Percentiles rank a stretch among this genome's conserved stretches.
phyloP scores from a whole-genome alignment of 306 rosid genomes.

The Cucurbita argyrosperma region DNA sequence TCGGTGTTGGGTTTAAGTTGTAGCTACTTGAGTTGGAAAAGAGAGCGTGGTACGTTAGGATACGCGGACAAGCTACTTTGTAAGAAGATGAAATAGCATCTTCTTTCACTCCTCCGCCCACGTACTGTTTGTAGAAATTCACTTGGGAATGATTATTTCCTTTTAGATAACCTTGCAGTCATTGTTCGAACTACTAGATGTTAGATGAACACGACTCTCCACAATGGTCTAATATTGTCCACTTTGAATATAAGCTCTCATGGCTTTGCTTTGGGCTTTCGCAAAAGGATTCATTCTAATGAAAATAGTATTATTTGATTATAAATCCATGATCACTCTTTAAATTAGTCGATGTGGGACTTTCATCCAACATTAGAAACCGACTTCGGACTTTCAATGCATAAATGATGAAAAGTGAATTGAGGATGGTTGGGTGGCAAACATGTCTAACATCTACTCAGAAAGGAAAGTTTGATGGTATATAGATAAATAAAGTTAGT shows the following conservation, averaged over 20 bases:
- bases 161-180: background rate
- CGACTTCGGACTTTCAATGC: background rate
- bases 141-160: background rate
- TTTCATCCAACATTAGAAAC: too few relatives aligned
- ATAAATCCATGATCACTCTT: too few relatives aligned
- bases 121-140: background rate
- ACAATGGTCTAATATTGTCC: too few relatives aligned
- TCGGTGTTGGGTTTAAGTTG: slow-evolving; percentile 7
- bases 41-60: background rate
- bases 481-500: too few relatives aligned
- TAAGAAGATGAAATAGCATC: too few relatives aligned
- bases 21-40: slow-evolving; percentile 6
- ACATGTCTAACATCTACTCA: background rate
- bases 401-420: background rate
- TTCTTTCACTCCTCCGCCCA: background rate
- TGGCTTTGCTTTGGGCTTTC: too few relatives aligned
- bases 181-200: background rate
- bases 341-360: too few relatives aligned
- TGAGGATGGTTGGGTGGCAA: background rate
- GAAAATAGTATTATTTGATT: too few relatives aligned
- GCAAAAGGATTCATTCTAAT: too few relatives aligned
- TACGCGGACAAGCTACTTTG: background rate
- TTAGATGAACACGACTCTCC: too few relatives aligned
- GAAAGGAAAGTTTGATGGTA: too few relatives aligned
- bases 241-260: too few relatives aligned